These are phyloP conservation scores for Coemansia sp. DNA, from an alignment of 192 early-diverging fungal genomes.

Conservation along the genomic window DNA sequence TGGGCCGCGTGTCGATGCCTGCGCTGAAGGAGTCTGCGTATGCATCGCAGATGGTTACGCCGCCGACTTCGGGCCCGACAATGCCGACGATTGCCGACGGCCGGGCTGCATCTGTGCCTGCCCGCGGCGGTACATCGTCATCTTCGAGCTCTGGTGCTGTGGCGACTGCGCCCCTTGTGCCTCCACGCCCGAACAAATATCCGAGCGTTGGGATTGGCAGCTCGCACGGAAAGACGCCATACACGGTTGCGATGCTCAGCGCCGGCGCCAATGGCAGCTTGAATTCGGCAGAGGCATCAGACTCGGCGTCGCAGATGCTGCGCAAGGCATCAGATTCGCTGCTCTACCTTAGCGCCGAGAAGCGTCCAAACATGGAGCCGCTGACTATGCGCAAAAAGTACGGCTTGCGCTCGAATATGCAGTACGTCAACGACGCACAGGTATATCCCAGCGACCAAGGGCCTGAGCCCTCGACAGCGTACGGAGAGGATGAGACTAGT, in stretches of 20 bases:
- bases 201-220: conserved; percentile 28
- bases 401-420: conserved; percentile 47
- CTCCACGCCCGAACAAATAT: conserved; percentile 30
- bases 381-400: conserved; percentile 54
- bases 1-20: conserved; percentile 52
- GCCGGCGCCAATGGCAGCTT: conserved; percentile 4
- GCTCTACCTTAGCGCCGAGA: conserved; percentile 49
- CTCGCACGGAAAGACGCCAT: conserved; percentile 3
- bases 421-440: conserved; percentile 35
- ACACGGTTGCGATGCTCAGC: conserved; percentile 8
- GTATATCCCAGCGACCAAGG: conserved; percentile 23
- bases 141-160: conserved; percentile 1
- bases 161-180: conserved; percentile 15
- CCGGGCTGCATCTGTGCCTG: conserved; percentile 6
- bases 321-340: conserved; percentile 54
- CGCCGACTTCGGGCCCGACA: conserved; percentile 27
- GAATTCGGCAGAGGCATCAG: neutral
- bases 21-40: conserved; percentile 34
- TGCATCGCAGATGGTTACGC: conserved; percentile 21
- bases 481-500: neutral
- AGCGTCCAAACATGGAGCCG: conserved; percentile 50
- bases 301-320: conserved; percentile 32
- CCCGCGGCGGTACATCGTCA: conserved; percentile 1
- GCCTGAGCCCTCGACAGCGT: conserved; percentile 23
- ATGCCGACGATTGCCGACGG: conserved; percentile 12